Base-by-base conservation (phyloP, 441 rosid genomes). In the Mallotus repandus region DNA sequence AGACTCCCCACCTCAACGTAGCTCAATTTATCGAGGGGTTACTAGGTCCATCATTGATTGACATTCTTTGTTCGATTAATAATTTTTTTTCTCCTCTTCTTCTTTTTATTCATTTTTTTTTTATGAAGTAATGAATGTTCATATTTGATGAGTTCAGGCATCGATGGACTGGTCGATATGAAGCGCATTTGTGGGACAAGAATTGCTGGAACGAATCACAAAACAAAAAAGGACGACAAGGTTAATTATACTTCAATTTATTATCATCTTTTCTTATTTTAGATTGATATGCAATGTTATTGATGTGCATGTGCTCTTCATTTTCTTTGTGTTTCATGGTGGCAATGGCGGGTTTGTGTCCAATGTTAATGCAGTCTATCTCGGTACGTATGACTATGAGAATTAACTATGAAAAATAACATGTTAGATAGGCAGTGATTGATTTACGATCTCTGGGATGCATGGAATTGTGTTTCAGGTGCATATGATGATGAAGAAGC, bases 401-500 rank as follows among this genome's bases (percentile, higher is more conserved):
- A 16, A 15, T 25, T 5, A n/a, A 25, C 29, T 25, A 25, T 25
- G 29, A 25, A 25, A 25, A 25, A 25, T 25, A 2, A 25, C 29
- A 25, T 25, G 29, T 25, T 0, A 25, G 29, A 25, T 35, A 35
- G 4, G 41, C 4, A 3, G 41, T 35, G 41, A 5, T 35, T 3
- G 41, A 35, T 35, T 35, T 3, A 1, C 3, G 41, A 45, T 45
- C 11, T 45, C 4, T 18, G 57, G 21, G 11, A 16, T 53, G 57
- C 21, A 3, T 54, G 32, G 41, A 35, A 35, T 35, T 35, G 41
- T 35, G 41, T 35, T 9, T 66, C 76, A 94, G 99, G 97, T 22
- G 99, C 99, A 11, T 89, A 95, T 70, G 93, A 92, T 63, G 87
- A 91, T 67, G 97, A 95, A 80, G 94, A 80, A 78, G 94, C 96